Evolutionary conservation across 306 rosid species (phyloP).

Genomic region (Rosa multiflora): DNA sequence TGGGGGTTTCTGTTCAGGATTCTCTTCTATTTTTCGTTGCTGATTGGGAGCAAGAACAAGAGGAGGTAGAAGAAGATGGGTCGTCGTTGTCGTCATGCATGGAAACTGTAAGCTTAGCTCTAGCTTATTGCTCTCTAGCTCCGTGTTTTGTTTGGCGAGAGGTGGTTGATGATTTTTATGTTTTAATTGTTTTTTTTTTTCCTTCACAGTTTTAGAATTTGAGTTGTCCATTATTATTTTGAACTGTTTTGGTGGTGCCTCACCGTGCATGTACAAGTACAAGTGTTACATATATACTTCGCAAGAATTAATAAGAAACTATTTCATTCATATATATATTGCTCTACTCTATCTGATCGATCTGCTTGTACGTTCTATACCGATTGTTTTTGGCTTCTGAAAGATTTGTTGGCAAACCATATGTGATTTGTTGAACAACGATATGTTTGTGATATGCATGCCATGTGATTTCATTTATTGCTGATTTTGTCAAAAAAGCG

Average conservation of each 20-base stretch:
- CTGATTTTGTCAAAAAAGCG: neutral
- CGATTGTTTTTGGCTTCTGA: neutral
- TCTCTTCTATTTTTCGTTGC: constrained; percentile 64
- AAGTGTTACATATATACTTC: constrained; percentile 3
- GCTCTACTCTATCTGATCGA: neutral
- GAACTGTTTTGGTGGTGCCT: neutral
- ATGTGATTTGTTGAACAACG: neutral
- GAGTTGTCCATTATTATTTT: neutral
- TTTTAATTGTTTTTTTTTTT: neutral
- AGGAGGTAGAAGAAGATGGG: constrained; percentile 38
- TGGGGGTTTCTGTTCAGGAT: constrained; percentile 96
- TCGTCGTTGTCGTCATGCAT: neutral
- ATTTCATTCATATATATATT: neutral
- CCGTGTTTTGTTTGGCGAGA: constrained; percentile 2
- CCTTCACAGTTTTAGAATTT: neutral
- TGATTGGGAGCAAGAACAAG: constrained; percentile 94
- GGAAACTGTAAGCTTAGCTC: neutral
- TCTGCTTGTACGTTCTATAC: neutral
- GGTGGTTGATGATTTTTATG: neutral
- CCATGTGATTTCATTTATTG: neutral
- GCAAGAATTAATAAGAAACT: constrained; percentile 3
- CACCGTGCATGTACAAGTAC: neutral
- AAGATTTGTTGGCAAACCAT: neutral
- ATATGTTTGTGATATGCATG: neutral
- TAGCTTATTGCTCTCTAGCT: neutral